Conservation (phyloP, 768 basidiomycete species). For the Baorangia bicolor region DNA sequence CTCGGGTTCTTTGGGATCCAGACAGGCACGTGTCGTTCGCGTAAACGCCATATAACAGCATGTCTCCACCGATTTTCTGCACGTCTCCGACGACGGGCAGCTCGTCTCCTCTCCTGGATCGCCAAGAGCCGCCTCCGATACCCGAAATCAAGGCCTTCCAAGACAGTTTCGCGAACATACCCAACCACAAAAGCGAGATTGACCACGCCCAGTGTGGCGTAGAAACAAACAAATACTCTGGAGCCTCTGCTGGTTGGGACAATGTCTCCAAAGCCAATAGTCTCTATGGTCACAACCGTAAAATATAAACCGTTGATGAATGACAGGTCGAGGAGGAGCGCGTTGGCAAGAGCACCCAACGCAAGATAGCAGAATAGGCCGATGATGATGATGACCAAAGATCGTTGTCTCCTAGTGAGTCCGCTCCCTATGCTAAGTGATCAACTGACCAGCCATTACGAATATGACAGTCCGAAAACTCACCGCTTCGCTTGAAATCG, state of each 20-base stretch:
- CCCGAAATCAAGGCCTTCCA: constrained; percentile 69
- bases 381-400: constrained; percentile 78
- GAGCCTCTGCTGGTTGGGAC: constrained; percentile 48
- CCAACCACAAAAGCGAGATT: constrained; percentile 63
- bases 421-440: constrained; percentile 58
- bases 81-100: constrained; percentile 40
- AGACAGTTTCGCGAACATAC: constrained; percentile 65
- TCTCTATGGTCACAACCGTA: constrained; percentile 70
- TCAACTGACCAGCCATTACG: not conserved
- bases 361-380: constrained; percentile 71
- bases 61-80: constrained; percentile 56
- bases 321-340: constrained; percentile 47
- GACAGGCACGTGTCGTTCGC: constrained; percentile 43
- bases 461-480: constrained; percentile 10
- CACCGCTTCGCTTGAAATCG: constrained; percentile 65
- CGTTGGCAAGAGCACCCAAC: constrained; percentile 62
- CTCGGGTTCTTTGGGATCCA: constrained; percentile 48
- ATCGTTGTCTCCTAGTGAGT: constrained; percentile 75
- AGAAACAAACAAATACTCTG: constrained; percentile 60
- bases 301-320: constrained; percentile 83
- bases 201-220: constrained; percentile 59
- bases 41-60: constrained; percentile 65
- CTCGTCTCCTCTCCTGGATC: constrained; percentile 46
- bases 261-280: constrained; percentile 78
- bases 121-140: constrained; percentile 54